Conservation (phyloP, 108 stramenopile species). For the Phaeodactylum tricornutum region DNA sequence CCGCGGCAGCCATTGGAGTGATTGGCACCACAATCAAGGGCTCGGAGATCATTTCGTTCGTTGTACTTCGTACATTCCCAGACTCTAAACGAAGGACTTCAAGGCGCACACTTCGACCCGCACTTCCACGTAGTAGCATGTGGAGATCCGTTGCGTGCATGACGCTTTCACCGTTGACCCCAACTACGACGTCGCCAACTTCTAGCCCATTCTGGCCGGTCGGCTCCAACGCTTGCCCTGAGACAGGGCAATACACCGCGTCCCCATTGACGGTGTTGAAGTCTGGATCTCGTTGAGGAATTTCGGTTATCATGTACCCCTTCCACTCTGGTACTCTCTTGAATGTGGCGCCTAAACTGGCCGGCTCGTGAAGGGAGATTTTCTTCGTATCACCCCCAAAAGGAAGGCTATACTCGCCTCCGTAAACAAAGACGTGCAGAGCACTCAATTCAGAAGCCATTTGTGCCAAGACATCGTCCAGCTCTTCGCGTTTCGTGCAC, state of each 20-base stretch:
- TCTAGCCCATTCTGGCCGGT: constrained; percentile 49
- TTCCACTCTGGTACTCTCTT: constrained; percentile 39
- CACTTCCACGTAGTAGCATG: constrained; percentile 46
- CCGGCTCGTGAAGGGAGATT: constrained; percentile 26
- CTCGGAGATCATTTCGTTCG: constrained; percentile 15
- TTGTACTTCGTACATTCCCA: neutral
- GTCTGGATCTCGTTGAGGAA: constrained; percentile 60
- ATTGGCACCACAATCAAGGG: constrained; percentile 48
- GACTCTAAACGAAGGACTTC: constrained; percentile 50
- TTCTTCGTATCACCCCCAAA: constrained; percentile 17
- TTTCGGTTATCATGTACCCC: constrained; percentile 41
- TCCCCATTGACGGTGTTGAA: constrained; percentile 39
- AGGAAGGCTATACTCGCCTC: constrained; percentile 58
- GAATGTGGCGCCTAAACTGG: constrained; percentile 53
- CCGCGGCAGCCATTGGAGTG: constrained; percentile 14
- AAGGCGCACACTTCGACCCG: constrained; percentile 40
- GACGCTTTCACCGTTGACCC: constrained; percentile 62
- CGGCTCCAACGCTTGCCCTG: constrained; percentile 27
- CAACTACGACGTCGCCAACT: constrained; percentile 63
- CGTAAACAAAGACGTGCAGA: constrained; percentile 68
- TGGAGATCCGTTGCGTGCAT: constrained; percentile 42
- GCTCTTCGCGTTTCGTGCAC: constrained; percentile 51
- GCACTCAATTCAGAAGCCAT: constrained; percentile 71
- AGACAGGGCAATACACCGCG: constrained; percentile 52
- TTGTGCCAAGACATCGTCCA: constrained; percentile 64